Conservation (phyloP, 768 basidiomycete species). For the Naganishia vishniacii region DNA sequence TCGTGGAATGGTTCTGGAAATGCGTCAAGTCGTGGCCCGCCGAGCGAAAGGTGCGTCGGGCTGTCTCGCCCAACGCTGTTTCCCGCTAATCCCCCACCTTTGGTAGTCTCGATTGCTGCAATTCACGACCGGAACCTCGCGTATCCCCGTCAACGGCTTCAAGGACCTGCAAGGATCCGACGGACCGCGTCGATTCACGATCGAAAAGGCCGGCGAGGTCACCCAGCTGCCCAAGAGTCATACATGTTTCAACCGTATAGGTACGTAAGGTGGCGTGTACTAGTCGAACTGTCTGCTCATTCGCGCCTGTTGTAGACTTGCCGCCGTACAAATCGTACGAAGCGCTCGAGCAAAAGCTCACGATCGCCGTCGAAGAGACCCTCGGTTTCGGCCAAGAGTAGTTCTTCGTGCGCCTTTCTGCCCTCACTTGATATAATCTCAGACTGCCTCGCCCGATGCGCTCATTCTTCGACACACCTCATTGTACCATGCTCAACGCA, state of each 20-base stretch:
- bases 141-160: constrained; percentile 90
- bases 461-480: neutral
- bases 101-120: constrained; percentile 72
- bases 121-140: constrained; percentile 93
- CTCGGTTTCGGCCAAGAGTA: constrained; percentile 92
- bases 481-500: constrained; percentile 21
- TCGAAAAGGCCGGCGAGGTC: constrained; percentile 96
- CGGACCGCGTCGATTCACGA: constrained; percentile 92
- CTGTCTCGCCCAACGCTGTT: neutral
- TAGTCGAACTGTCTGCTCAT: too few relatives aligned
- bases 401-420: constrained; percentile 29
- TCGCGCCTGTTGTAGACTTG: constrained; percentile 59
- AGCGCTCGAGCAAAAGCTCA: constrained; percentile 88
- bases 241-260: constrained; percentile 79
- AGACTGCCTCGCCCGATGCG: neutral
- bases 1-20: constrained; percentile 99
- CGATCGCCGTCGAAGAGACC: constrained; percentile 68
- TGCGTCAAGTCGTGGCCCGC: constrained; percentile 96
- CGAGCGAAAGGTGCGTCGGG: constrained; percentile 64
- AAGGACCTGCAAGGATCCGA: constrained; percentile 97
- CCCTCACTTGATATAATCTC: neutral
- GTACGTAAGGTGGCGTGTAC: too few relatives aligned
- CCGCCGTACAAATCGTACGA: constrained; percentile 98
- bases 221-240: constrained; percentile 94
- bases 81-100: neutral